Percentiles rank a stretch among this genome's conserved stretches.
phyloP scores from a whole-genome alignment of 2,329 filamentous ascomycete genomes.

The Aspergillus aculeatinus region DNA sequence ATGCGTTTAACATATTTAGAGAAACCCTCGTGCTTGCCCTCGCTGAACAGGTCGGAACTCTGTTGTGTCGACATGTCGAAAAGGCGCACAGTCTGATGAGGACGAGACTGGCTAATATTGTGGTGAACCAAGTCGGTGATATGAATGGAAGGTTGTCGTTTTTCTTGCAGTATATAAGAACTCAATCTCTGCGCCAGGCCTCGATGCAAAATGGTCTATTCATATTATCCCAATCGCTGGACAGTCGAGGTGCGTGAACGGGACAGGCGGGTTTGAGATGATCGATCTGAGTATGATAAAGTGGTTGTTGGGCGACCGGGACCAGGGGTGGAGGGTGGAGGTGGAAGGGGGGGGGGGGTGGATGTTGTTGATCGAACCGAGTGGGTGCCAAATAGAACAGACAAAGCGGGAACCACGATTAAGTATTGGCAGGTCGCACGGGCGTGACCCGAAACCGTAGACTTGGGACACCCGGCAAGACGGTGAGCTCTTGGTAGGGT shows the following conservation, averaged over 20 bases:
- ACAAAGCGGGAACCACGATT: constrained; percentile 5
- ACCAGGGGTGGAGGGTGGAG: neutral
- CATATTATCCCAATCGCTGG: neutral
- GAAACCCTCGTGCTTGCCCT: constrained; percentile 34
- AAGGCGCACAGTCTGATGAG: neutral
- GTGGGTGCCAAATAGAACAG: neutral
- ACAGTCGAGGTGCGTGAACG: neutral
- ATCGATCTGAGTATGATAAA: too few species aligned
- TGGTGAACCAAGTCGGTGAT: neutral
- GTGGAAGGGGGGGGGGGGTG: neutral
- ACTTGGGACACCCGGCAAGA: constrained; percentile 26
- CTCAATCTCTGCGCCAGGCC: neutral
- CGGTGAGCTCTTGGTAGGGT: constrained; percentile 17
- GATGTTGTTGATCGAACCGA: neutral
- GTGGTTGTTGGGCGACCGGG: neutral
- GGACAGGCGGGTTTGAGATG: neutral
- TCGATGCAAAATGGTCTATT: neutral
- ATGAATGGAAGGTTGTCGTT: neutral
- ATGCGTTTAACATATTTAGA: constrained; percentile 43
- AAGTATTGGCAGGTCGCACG: constrained; percentile 20
- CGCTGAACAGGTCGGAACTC: constrained; percentile 16
- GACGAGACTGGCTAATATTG: neutral
- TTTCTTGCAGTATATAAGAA: neutral
- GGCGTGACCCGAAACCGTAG: constrained; percentile 23
- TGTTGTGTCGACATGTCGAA: constrained; percentile 25